Evolutionary conservation across 164 flowering plant genomes (phyloP).

Genomic region (Macadamia integrifolia): DNA sequence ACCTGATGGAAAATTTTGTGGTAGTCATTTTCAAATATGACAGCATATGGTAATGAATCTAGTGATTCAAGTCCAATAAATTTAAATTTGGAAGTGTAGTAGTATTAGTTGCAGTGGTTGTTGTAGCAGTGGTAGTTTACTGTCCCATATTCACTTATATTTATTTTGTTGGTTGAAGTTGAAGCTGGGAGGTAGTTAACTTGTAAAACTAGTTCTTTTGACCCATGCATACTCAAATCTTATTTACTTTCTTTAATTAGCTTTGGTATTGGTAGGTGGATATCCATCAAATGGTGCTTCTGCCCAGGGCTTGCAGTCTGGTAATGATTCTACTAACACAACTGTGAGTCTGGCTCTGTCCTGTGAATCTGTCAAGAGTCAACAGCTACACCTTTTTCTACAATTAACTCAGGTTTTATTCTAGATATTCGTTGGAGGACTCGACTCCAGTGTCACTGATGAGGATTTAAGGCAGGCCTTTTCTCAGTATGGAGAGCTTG

Average conservation of each 20-base stretch:
- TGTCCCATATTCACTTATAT: too few species aligned
- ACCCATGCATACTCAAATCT: background rate
- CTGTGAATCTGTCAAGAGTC: background rate
- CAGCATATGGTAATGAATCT: too few species aligned
- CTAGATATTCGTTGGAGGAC: slow-evolving; percentile 98
- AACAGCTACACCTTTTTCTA: background rate
- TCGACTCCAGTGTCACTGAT: slow-evolving; percentile 76
- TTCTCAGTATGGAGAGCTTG: slow-evolving; percentile 75
- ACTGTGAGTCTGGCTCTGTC: slow-evolving; percentile 54
- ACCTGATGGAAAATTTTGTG: too few species aligned
- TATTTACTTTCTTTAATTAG: slow-evolving; percentile 22
- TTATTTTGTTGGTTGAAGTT: too few species aligned
- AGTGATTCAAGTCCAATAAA: too few species aligned
- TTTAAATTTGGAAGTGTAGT: too few species aligned
- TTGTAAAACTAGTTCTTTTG: background rate
- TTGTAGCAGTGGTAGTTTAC: too few species aligned
- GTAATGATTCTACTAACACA: slow-evolving; percentile 67
- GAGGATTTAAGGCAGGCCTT: slow-evolving; percentile 88
- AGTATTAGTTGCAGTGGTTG: too few species aligned
- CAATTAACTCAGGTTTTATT: slow-evolving; percentile 17
- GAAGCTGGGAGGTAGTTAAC: background rate
- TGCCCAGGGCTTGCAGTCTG: slow-evolving; percentile 48
- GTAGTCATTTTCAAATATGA: too few species aligned
- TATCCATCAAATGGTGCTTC: slow-evolving; percentile 54
- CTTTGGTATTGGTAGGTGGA: slow-evolving; percentile 61